Conservation (phyloP, 164 flowering plant genomes). For the Nymphaea colorata region DNA sequence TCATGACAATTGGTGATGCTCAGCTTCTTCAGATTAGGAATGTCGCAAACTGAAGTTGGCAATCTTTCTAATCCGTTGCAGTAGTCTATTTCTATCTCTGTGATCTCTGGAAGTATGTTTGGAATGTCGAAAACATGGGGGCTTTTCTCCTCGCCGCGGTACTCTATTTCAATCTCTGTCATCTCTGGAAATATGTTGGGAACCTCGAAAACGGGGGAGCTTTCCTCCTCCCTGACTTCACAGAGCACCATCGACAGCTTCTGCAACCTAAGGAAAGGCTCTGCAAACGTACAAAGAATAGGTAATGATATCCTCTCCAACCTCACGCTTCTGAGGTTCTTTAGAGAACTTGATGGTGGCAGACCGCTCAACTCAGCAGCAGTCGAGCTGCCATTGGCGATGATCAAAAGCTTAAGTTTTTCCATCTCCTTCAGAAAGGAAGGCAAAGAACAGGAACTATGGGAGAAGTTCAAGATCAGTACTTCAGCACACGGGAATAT, state of each 20-base stretch:
- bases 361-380: constrained; percentile 31
- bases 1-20: constrained; percentile 68
- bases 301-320: constrained; percentile 54
- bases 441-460: constrained; percentile 44
- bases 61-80: constrained; percentile 45
- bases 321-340: constrained; percentile 61
- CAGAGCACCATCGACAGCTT: constrained; percentile 59
- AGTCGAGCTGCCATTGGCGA: constrained; percentile 32
- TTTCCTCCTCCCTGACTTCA: constrained; percentile 21
- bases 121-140: background rate
- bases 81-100: constrained; percentile 59
- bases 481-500: constrained; percentile 72
- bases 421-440: constrained; percentile 60
- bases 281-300: constrained; percentile 10
- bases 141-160: constrained; percentile 28
- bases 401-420: constrained; percentile 43
- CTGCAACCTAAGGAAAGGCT: constrained; percentile 25
- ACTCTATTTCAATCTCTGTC: constrained; percentile 53
- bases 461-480: constrained; percentile 54
- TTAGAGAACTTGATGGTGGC: constrained; percentile 26
- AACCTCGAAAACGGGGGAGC: background rate
- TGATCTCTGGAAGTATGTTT: constrained; percentile 40
- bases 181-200: constrained; percentile 37
- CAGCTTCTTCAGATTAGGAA: constrained; percentile 30
- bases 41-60: constrained; percentile 34